Percentiles rank a stretch among this genome's conserved stretches.
These are phyloP conservation scores for Amanita muscaria DNA, from an alignment of 768 basidiomycete species.

Conservation along the genomic window DNA sequence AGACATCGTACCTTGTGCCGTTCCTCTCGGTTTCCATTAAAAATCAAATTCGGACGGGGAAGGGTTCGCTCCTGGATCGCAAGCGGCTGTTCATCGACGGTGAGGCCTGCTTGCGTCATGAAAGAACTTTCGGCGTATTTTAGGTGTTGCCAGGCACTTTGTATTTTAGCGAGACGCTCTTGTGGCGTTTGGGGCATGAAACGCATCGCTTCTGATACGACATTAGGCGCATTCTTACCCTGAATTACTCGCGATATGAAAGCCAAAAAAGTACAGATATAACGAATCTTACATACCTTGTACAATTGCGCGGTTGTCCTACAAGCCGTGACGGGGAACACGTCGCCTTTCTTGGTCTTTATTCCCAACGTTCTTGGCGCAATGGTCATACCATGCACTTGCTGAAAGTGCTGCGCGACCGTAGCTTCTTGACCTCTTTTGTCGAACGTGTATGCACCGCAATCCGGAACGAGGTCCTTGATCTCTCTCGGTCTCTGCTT, in stretches of 20 bases:
- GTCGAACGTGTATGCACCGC: not conserved
- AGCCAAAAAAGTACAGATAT: too few relatives aligned
- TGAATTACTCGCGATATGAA: too few relatives aligned
- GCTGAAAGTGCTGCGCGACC: slow-evolving; percentile 3
- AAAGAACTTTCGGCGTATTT: not conserved
- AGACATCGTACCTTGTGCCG: not conserved
- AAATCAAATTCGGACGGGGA: not conserved
- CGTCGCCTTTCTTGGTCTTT: not conserved
- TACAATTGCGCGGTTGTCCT: not conserved
- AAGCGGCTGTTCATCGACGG: not conserved
- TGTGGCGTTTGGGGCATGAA: slow-evolving; percentile 4
- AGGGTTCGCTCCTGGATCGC: not conserved
- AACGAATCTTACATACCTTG: too few relatives aligned
- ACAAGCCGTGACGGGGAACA: too few relatives aligned
- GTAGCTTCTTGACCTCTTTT: slow-evolving; percentile 2
- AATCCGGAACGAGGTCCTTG: not conserved
- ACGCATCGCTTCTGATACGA: not conserved
- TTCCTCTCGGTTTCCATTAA: not conserved
- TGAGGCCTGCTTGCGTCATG: slow-evolving; percentile 1
- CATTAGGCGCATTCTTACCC: not conserved
- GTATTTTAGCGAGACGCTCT: not conserved
- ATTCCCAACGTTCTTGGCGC: slow-evolving; percentile 2
- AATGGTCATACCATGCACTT: not conserved
- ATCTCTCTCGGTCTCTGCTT: not conserved
- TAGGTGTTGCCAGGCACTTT: not conserved